Base-by-base conservation (phyloP, 441 rosid genomes). In the Manihot esculenta region DNA sequence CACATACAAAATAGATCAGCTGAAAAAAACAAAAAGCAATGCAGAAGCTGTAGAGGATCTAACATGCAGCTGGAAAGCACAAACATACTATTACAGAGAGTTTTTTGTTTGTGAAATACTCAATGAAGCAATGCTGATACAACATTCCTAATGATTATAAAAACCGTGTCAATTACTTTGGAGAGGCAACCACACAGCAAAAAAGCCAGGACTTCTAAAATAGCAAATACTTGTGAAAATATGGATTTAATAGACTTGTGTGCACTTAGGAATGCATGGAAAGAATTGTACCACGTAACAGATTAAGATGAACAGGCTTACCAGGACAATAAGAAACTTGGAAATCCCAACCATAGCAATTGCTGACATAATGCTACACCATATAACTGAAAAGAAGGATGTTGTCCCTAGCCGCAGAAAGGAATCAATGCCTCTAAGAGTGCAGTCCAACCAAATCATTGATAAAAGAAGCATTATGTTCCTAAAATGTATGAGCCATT, bases 371-470 rank as follows among this genome's bases (percentile, higher is more conserved):
- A 86, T 81, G 82, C 98, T 87, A 80, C 97, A 93, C 98, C 97
- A 95, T 75, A 95, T 75, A 77, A 91, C 80, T 18, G 91, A 85
- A 76, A 93, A 91, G 76, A 89, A 87, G 10, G 97, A 91, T 26
- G 91, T 76, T 27, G 95, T 93, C 70, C 98, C 98, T 90, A 95
- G 82, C 68, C 90, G 87, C 64, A 91, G 72, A 74, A 95, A 87
- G 67, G 98, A 95, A 81, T 87, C 91, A 49, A 95, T 69, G 69
- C 99, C 98, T 76, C 98, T 87, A 70, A 93, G 69, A 42, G 92
- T 83, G 80, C 89, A 91, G 80, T 89, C 94, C 97, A 95, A 70
- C 98, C 97, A 95, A 72, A 89, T 81, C 84, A 91, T 80, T 71
- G 86, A 82, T 12, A 93, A 72, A 72, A 93, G 89, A 79, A 95